Percentiles rank a stretch among this genome's conserved stretches.
Evolutionary conservation across 2,329 filamentous ascomycete genomes (phyloP).

Genomic region (Alternaria ethzedia): DNA sequence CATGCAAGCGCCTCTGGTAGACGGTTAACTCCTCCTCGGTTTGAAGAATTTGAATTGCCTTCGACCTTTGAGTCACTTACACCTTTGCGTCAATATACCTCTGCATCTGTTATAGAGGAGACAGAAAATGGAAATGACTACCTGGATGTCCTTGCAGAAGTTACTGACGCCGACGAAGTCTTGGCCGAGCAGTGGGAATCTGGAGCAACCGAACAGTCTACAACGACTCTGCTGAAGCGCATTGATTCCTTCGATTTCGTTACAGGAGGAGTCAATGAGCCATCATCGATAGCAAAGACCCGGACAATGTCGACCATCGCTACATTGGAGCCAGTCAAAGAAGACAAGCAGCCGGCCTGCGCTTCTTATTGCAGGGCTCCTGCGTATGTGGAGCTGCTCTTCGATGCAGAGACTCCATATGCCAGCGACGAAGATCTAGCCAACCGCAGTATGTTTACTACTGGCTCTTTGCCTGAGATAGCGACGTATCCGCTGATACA

Average conservation of each 20-base stretch:
- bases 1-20: background rate
- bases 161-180: background rate
- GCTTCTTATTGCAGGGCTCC: background rate
- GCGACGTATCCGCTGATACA: background rate
- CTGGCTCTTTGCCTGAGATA: background rate
- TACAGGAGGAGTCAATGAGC: too few species aligned
- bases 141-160: background rate
- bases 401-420: background rate
- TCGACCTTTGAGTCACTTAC: background rate
- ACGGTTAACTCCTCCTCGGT: background rate
- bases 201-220: background rate
- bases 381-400: slow-evolving; percentile 1
- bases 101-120: background rate
- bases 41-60: background rate
- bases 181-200: background rate
- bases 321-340: background rate
- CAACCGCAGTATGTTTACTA: background rate
- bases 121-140: background rate
- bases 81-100: background rate
- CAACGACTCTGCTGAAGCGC: too few species aligned
- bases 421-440: background rate
- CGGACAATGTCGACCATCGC: background rate
- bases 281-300: background rate
- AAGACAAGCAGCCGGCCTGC: background rate
- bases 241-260: background rate